Percentiles rank a stretch among this genome's conserved stretches.
phyloP scores from a whole-genome alignment of 1,284 basidiomycete species.

The Singerocomus inundabilis region DNA sequence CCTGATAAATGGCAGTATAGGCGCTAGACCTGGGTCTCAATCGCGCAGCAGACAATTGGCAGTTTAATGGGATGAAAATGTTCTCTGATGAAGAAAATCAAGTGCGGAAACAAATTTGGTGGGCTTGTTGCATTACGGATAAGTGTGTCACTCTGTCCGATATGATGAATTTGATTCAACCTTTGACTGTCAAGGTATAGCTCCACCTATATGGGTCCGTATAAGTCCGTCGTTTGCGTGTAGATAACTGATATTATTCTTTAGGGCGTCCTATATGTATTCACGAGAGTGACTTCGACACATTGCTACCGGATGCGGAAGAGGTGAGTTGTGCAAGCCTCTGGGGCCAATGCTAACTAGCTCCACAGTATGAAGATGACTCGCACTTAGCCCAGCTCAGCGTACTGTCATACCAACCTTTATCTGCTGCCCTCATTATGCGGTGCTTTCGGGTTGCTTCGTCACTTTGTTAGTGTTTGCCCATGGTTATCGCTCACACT shows the following conservation, averaged over 20 bases:
- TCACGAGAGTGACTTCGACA: constrained; percentile 73
- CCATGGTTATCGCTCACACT: constrained; percentile 2
- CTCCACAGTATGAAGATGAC: constrained; percentile 51
- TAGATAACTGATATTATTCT: constrained; percentile 4
- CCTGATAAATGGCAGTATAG: constrained; percentile 37
- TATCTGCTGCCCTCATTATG: constrained; percentile 50
- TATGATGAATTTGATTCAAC: constrained; percentile 3
- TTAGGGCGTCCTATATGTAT: constrained; percentile 69
- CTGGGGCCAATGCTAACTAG: constrained; percentile 8
- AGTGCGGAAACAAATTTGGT: constrained; percentile 80
- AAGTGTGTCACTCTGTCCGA: constrained; percentile 44
- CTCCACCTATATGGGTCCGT: constrained; percentile 66
- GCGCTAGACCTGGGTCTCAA: constrained; percentile 83
- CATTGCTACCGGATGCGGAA: constrained; percentile 59
- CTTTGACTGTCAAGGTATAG: constrained; percentile 47
- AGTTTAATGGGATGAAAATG: constrained; percentile 59
- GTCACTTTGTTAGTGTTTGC: constrained; percentile 51
- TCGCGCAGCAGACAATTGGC: constrained; percentile 76
- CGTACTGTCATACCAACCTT: constrained; percentile 21
- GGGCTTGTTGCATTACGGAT: constrained; percentile 73
- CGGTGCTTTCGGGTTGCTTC: constrained; percentile 60
- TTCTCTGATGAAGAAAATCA: constrained; percentile 76
- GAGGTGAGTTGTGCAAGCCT: constrained; percentile 36
- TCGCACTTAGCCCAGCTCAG: constrained; percentile 5
- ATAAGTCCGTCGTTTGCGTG: background rate